Evolutionary conservation across 192 early-diverging fungal species (phyloP), one percentile per base, ranked within the genome.

Genomic region (Pilaira anomala): DNA sequence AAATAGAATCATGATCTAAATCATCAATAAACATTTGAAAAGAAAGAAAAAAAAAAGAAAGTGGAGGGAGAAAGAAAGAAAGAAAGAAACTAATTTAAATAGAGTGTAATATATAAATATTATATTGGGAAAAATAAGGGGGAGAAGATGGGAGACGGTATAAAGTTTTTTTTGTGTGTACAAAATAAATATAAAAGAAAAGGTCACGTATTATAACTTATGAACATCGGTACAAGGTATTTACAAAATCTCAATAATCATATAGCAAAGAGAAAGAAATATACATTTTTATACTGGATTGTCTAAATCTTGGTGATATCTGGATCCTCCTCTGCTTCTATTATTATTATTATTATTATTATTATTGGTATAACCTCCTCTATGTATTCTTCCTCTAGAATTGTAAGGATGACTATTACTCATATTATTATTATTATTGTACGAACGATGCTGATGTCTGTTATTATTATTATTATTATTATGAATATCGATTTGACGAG

Each of bases 261-360:
- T n/a, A 33, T 4, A 33, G 7, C 2, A 33, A 7, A 36, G 4
- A 36, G 11, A 36, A 36, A 36, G 5, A 36, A 36, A 25, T 21
- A 49, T 7, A 5, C 3, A 24, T 2, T 7, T 30, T 18, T 55
- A 55, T 18, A 55, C 30, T 14, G 30, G 28, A 19, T 36, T 55
- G 12, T 55, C 53, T 18, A 55, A 33, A 30, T 55, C 53, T 19
- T 30, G 53, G 11, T 55, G 53, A 21, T 30, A 55, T 55, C 53
- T 55, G 7, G 29, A 6, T 18, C 33, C 33, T 46, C 44, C 44
- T 46, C 44, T 46, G 2, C 44, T 13, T 19, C 13, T 46, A 46
- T 14, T 46, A 46, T 40, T 40, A 5, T 8, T 12, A 40, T 40
- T 40, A 40, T 40, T 40, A 40, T 40, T 40, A 40, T 48, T 48